A percentile compares a stretch with the other conserved stretches of the same genome.
Conservation (phyloP, 345 rosid genomes). For the Lumnitzera littorea region DNA sequence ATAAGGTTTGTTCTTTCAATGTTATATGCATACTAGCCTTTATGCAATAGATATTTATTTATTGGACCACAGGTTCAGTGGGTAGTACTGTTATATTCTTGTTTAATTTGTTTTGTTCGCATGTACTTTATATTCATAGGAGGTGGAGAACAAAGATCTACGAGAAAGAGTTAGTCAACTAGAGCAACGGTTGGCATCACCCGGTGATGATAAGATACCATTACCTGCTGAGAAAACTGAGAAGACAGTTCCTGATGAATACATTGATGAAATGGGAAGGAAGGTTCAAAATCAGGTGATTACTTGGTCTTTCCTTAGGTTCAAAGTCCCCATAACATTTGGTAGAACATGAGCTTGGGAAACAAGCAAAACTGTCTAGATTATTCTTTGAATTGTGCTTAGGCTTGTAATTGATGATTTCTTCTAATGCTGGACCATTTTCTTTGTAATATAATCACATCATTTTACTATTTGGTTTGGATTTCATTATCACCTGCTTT, state of each 20-base stretch:
- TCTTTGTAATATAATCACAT: too few species aligned
- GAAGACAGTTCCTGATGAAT: constrained; percentile 36
- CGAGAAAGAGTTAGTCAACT: constrained; percentile 63
- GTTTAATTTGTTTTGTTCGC: not conserved
- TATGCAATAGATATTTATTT: not conserved
- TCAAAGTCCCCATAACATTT: too few species aligned
- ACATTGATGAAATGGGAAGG: constrained; percentile 57
- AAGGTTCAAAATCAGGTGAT: constrained; percentile 79
- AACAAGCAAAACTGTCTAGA: too few species aligned
- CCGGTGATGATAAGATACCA: constrained; percentile 34
- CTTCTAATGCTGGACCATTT: too few species aligned
- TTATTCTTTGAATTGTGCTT: too few species aligned
- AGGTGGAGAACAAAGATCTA: constrained; percentile 73
- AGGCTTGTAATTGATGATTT: too few species aligned
- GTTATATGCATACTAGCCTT: not conserved
- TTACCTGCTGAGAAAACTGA: constrained; percentile 33
- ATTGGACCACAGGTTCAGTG: not conserved
- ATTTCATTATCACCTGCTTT: too few species aligned
- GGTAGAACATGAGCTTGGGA: too few species aligned
- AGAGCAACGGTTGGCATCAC: constrained; percentile 62
- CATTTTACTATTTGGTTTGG: too few species aligned
- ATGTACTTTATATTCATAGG: constrained; percentile 28
- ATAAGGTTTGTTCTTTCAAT: constrained; percentile 45
- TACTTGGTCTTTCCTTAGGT: constrained; percentile 6
- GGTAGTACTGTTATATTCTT: not conserved